Percentiles rank a stretch among this genome's conserved stretches.
These are phyloP conservation scores for Ensete glaucum DNA, from an alignment of 176 grass and related monocot genomes.

Conservation along the genomic window DNA sequence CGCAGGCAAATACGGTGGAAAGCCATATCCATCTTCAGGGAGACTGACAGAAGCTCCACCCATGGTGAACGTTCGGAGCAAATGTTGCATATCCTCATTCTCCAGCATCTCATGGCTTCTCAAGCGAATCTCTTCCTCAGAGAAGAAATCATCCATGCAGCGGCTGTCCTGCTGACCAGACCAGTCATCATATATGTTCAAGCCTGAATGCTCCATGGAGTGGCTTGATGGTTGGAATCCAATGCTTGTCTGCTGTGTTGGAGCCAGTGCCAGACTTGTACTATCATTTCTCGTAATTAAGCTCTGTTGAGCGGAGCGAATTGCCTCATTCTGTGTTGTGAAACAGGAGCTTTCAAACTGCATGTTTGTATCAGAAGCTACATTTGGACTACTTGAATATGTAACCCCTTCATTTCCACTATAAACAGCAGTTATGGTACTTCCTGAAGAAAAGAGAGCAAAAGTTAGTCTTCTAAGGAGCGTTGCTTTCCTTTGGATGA, in stretches of 20 bases:
- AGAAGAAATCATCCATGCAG: constrained; percentile 49
- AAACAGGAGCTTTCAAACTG: constrained; percentile 44
- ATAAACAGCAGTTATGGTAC: constrained; percentile 31
- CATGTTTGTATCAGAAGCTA: constrained; percentile 26
- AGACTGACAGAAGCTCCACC: constrained; percentile 34
- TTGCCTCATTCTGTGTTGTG: constrained; percentile 39
- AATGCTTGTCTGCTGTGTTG: constrained; percentile 37
- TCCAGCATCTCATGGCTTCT: constrained; percentile 80
- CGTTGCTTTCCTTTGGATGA: too few relatives aligned
- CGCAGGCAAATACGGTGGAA: constrained; percentile 38
- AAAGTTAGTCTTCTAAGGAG: too few relatives aligned
- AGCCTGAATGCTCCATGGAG: constrained; percentile 31
- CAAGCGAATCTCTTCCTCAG: constrained; percentile 67
- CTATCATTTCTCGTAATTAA: constrained; percentile 32
- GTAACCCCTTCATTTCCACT: constrained; percentile 31
- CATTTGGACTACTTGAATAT: constrained; percentile 31
- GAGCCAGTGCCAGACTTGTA: constrained; percentile 35
- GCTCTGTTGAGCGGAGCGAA: constrained; percentile 29
- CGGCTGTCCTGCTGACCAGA: constrained; percentile 27
- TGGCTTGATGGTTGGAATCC: constrained; percentile 38
- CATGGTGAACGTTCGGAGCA: constrained; percentile 59
- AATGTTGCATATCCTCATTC: constrained; percentile 88
- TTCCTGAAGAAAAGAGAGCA: constrained; percentile 30
- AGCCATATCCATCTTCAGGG: constrained; percentile 35
- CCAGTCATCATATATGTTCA: constrained; percentile 43